Evolutionary conservation across 306 rosid genomes (phyloP).

Genomic region (Oxytropis ochrocephala): DNA sequence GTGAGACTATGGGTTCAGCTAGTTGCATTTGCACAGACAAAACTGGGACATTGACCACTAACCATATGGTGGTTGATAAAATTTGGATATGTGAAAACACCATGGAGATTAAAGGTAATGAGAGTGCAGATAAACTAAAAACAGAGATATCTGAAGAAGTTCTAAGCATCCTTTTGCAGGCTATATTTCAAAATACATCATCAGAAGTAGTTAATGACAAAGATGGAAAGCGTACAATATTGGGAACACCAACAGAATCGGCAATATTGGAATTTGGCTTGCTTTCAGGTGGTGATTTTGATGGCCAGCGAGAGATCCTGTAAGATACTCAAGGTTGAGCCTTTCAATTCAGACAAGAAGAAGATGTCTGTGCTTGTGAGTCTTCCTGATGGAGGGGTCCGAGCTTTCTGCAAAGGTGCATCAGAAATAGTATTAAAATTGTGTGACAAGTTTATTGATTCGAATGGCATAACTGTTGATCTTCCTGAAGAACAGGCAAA

Average conservation of each 20-base stretch:
- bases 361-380: conserved; percentile 86
- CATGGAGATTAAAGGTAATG: conserved; percentile 35
- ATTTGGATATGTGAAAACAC: conserved; percentile 55
- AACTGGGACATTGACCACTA: conserved; percentile 88
- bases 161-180: conserved; percentile 49
- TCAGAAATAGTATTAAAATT: conserved; percentile 64
- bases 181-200: conserved; percentile 79
- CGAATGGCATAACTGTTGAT: conserved; percentile 45
- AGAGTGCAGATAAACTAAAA: conserved; percentile 32
- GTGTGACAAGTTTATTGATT: conserved; percentile 55
- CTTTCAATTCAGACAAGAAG: conserved; percentile 80
- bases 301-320: conserved; percentile 41
- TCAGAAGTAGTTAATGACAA: conserved; percentile 56
- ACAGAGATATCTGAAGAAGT: conserved; percentile 50
- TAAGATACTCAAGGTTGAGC: conserved; percentile 67
- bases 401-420: conserved; percentile 92
- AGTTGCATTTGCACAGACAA: conserved; percentile 91
- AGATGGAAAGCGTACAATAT: conserved; percentile 45
- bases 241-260: conserved; percentile 86
- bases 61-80: conserved; percentile 80
- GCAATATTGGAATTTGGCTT: conserved; percentile 79
- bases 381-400: conserved; percentile 44
- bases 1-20: conserved; percentile 98
- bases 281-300: conserved; percentile 69
- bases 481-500: conserved; percentile 45